Conservation (phyloP, 2,329 filamentous ascomycete species). For the Neonectria faginata region DNA sequence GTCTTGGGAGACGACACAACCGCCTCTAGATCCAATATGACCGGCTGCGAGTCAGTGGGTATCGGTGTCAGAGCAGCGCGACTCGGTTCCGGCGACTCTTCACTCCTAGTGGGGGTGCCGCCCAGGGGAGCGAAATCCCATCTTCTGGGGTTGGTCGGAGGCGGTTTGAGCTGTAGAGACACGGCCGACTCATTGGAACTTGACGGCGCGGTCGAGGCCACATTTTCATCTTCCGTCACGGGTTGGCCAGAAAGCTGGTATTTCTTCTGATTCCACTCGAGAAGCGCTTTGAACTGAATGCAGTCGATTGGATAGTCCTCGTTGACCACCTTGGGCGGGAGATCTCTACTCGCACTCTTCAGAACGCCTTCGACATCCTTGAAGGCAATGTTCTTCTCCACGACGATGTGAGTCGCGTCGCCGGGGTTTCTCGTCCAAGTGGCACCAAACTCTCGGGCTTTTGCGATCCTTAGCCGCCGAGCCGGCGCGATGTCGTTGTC, state of each 20-base stretch:
- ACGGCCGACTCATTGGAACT: conserved; percentile 40
- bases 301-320: conserved; percentile 78
- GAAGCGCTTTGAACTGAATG: conserved; percentile 65
- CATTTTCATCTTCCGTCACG: conserved; percentile 20
- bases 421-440: conserved; percentile 71
- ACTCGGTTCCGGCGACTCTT: conserved; percentile 47
- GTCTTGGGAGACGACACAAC: conserved; percentile 17
- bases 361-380: conserved; percentile 68
- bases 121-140: conserved; percentile 54
- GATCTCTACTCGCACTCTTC: conserved; percentile 32
- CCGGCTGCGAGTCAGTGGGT: conserved; percentile 42
- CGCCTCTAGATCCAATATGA: conserved; percentile 40
- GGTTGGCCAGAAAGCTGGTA: conserved; percentile 69
- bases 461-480: conserved; percentile 78
- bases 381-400: conserved; percentile 76
- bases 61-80: conserved; percentile 35
- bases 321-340: conserved; percentile 67
- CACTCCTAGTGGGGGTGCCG: conserved; percentile 52
- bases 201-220: background rate
- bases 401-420: conserved; percentile 80
- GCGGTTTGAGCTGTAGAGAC: conserved; percentile 64
- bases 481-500: conserved; percentile 78
- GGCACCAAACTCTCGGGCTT: conserved; percentile 80
- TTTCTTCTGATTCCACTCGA: conserved; percentile 68
- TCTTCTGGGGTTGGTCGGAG: conserved; percentile 51